Conservation (phyloP, 1,284 basidiomycete species). For the Vanrija sp. region DNA sequence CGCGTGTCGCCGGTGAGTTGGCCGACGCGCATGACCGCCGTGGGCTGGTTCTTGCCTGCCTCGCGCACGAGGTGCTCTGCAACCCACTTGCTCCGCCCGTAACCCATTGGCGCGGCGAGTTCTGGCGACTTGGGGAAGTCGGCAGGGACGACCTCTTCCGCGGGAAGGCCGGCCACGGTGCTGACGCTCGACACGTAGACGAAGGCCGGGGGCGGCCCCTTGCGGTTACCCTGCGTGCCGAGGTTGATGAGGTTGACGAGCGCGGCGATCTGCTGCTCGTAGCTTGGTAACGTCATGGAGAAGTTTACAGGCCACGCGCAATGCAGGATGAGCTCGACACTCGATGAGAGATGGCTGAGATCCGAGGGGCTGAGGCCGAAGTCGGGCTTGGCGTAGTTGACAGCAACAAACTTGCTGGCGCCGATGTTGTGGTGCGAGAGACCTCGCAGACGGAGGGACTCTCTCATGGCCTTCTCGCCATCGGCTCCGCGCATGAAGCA, state of each 20-base stretch:
- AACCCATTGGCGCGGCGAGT: constrained; percentile 52
- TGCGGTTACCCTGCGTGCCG: constrained; percentile 22
- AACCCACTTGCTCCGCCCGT: constrained; percentile 61
- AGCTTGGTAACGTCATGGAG: constrained; percentile 51
- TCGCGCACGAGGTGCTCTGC: constrained; percentile 58
- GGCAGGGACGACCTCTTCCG: constrained; percentile 24
- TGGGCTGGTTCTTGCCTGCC: constrained; percentile 12
- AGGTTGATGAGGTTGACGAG: constrained; percentile 58
- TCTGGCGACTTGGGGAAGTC: constrained; percentile 30
- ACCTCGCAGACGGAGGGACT: constrained; percentile 8
- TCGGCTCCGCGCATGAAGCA: constrained; percentile 52
- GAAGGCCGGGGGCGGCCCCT: constrained; percentile 40
- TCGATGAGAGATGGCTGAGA: constrained; percentile 46
- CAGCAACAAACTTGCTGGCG: constrained; percentile 45
- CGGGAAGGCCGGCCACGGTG: constrained; percentile 33
- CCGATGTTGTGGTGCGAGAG: background rate
- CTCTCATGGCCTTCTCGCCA: constrained; percentile 28
- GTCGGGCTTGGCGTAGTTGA: constrained; percentile 37
- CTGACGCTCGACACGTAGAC: constrained; percentile 61
- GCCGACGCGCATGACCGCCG: constrained; percentile 48
- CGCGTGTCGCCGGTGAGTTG: constrained; percentile 56
- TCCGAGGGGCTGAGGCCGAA: constrained; percentile 51
- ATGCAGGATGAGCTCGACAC: constrained; percentile 50
- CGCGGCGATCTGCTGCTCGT: constrained; percentile 56
- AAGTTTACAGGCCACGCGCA: constrained; percentile 50